Percentiles rank a stretch among this genome's conserved stretches.
Evolutionary conservation across 805 yeast genomes (phyloP).

Genomic region (Saccharomycopsis lassenensis): DNA sequence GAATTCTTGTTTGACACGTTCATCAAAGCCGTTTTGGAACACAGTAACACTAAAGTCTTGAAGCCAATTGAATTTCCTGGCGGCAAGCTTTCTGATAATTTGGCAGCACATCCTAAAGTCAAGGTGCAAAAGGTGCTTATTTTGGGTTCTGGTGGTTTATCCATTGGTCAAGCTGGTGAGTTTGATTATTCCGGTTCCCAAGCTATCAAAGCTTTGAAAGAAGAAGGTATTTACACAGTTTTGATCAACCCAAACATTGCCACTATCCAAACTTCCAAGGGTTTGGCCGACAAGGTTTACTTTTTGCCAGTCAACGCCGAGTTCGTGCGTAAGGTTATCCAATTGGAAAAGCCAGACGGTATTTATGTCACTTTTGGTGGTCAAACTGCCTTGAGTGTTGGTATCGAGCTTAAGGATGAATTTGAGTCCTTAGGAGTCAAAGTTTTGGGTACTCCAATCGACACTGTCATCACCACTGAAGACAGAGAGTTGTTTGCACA

Average conservation of each 20-base stretch:
- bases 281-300: conserved; percentile 95
- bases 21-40: conserved; percentile 66
- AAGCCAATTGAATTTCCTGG: conserved; percentile 87
- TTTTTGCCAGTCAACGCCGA: conserved; percentile 97
- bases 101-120: conserved; percentile 64
- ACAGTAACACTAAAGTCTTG: conserved; percentile 41
- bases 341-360: conserved; percentile 94
- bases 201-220: conserved; percentile 96
- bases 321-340: conserved; percentile 89
- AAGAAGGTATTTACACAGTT: conserved; percentile 94
- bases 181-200: conserved; percentile 98
- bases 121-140: conserved; percentile 88
- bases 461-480: conserved; percentile 93
- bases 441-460: conserved; percentile 94
- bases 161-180: conserved; percentile 99
- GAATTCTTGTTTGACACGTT: conserved; percentile 94
- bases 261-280: conserved; percentile 95
- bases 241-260: conserved; percentile 97
- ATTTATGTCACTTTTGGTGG: conserved; percentile 98
- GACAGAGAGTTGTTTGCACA: conserved; percentile 93
- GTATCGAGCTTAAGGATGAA: conserved; percentile 92
- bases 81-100: conserved; percentile 64
- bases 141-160: conserved; percentile 95
- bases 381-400: conserved; percentile 94
- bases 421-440: conserved; percentile 84